Base-by-base conservation (phyloP, 75 land plant genomes). In the Azolla pinnata region DNA sequence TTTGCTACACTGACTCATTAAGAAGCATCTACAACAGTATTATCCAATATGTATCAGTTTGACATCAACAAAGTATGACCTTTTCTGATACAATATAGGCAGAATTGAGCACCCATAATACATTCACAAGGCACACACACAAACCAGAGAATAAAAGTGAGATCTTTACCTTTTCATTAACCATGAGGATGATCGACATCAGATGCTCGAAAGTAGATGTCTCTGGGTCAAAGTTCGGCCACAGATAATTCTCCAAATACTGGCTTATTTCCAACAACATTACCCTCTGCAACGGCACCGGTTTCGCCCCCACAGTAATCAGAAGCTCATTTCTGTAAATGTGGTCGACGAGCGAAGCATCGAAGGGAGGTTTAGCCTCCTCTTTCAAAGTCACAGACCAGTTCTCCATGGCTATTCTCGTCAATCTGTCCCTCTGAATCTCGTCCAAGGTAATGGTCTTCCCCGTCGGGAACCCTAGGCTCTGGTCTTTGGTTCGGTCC, bases 91-190 rank as follows among this genome's bases (percentile, higher is more conserved):
- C n/a, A n/a, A n/a, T n/a, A n/a, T n/a, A n/a, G n/a, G n/a, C n/a
- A n/a, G n/a, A n/a, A n/a, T n/a, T n/a, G n/a, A n/a, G n/a, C n/a
- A n/a, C n/a, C n/a, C n/a, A n/a, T n/a, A n/a, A n/a, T n/a, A n/a
- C n/a, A n/a, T n/a, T n/a, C n/a, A n/a, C n/a, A n/a, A n/a, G n/a
- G n/a, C n/a, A n/a, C n/a, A n/a, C n/a, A n/a, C n/a, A n/a, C n/a
- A n/a, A n/a, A n/a, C n/a, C n/a, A n/a, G n/a, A n/a, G n/a, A n/a
- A n/a, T n/a, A n/a, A n/a, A n/a, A n/a, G n/a, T n/a, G n/a, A n/a
- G n/a, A n/a, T n/a, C n/a, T n/a, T n/a, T 38, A 90, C 97, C 97
- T 95, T 95, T 60, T 95, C 99, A 61, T 95, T 95, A 32, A 95
- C 79, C 99, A 95, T 95, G 38, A 95, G 75, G 5, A 95, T 73